phyloP scores from a whole-genome alignment of 441 rosid genomes.

The Capsella rubella region DNA sequence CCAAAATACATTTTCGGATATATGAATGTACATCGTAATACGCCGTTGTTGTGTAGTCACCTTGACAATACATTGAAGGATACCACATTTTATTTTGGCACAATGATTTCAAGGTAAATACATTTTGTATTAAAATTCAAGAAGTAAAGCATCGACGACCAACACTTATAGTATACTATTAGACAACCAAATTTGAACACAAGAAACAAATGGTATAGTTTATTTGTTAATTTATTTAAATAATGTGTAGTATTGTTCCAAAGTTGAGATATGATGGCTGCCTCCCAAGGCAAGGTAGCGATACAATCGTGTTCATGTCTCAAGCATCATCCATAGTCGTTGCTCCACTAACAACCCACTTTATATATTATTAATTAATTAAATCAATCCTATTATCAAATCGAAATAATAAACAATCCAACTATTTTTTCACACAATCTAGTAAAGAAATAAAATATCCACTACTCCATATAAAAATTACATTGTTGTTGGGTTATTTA shows the following conservation, averaged over 20 bases:
- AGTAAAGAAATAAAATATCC: constrained; percentile 9
- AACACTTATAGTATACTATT: neutral
- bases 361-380: constrained; percentile 33
- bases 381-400: constrained; percentile 9
- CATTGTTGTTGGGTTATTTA: constrained; percentile 24
- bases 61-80: no score
- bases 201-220: constrained; percentile 18
- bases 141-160: neutral
- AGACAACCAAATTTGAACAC: constrained; percentile 4
- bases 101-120: no score
- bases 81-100: no score
- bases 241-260: constrained; percentile 33
- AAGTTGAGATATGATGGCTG: constrained; percentile 54
- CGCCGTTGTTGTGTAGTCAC: no score
- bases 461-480: constrained; percentile 15
- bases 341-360: constrained; percentile 50
- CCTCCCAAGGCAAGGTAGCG: constrained; percentile 74
- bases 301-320: constrained; percentile 63
- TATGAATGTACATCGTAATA: no score
- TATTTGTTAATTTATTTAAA: neutral
- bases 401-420: neutral
- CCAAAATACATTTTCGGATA: neutral
- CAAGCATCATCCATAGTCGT: constrained; percentile 65
- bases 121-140: no score
- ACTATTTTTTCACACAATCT: constrained; percentile 21